These are phyloP conservation scores for Pleurotus ostreatus DNA, from an alignment of 768 basidiomycete genomes.

Conservation along the genomic window DNA sequence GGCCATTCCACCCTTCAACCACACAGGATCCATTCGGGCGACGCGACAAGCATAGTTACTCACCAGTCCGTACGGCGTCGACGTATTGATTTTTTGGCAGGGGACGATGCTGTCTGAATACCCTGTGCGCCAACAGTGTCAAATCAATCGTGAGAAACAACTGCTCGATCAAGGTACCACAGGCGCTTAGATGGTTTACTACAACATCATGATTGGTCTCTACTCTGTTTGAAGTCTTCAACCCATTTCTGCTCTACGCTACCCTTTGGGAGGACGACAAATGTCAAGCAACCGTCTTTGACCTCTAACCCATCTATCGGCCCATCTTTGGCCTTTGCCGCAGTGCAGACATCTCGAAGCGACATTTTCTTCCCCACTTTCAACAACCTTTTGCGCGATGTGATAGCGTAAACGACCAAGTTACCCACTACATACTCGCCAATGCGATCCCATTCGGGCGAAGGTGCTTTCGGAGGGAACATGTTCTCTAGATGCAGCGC, in stretches of 20 bases:
- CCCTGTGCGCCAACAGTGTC: neutral
- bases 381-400: slow-evolving; percentile 67
- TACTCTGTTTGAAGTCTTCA: slow-evolving; percentile 71
- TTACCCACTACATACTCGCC: slow-evolving; percentile 61
- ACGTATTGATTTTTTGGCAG: slow-evolving; percentile 3
- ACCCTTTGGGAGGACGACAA: slow-evolving; percentile 77
- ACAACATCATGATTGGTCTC: slow-evolving; percentile 21
- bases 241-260: slow-evolving; percentile 81
- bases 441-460: slow-evolving; percentile 74
- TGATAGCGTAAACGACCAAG: slow-evolving; percentile 82
- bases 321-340: slow-evolving; percentile 55
- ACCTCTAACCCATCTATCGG: slow-evolving; percentile 77
- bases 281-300: slow-evolving; percentile 76
- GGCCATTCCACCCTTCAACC: neutral
- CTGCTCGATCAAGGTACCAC: neutral
- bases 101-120: neutral
- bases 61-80: slow-evolving; percentile 9
- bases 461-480: slow-evolving; percentile 69
- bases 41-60: neutral
- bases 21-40: neutral
- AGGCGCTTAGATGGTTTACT: neutral
- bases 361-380: slow-evolving; percentile 93
- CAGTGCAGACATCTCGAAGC: slow-evolving; percentile 68
- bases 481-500: slow-evolving; percentile 71
- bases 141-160: neutral